Evolutionary conservation across 2,329 filamentous ascomycete species (phyloP).

Genomic region (Cladobotryum mycophilum): DNA sequence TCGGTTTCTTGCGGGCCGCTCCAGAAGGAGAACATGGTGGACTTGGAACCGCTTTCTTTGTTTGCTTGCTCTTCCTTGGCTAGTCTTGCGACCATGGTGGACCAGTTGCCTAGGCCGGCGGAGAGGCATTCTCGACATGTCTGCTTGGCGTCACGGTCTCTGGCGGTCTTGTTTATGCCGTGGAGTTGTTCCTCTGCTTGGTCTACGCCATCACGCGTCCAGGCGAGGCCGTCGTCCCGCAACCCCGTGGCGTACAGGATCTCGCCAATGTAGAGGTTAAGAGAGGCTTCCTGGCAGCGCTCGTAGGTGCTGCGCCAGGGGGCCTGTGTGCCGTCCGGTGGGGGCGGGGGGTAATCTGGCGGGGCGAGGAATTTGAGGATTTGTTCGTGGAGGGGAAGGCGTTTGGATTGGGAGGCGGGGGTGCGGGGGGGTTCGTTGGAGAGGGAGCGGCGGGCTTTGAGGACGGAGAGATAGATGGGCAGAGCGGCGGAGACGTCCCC

Average conservation of each 20-base stretch:
- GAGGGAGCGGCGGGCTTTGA: slow-evolving; percentile 67
- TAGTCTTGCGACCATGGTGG: slow-evolving; percentile 66
- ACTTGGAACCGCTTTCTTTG: slow-evolving; percentile 28
- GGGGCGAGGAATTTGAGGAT: slow-evolving; percentile 28
- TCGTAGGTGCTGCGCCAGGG: slow-evolving; percentile 59
- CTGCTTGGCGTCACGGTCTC: slow-evolving; percentile 30
- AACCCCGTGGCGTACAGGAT: slow-evolving; percentile 67
- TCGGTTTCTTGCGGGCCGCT: slow-evolving; percentile 28
- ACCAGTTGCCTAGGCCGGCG: slow-evolving; percentile 76
- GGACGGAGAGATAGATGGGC: slow-evolving; percentile 77
- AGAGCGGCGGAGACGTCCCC: slow-evolving; percentile 64
- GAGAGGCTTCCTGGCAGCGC: slow-evolving; percentile 75
- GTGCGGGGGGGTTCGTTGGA: slow-evolving; percentile 29
- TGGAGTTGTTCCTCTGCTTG: slow-evolving; percentile 65
- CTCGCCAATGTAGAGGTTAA: slow-evolving; percentile 89
- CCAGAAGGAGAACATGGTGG: slow-evolving; percentile 33
- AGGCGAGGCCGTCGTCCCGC: slow-evolving; percentile 68
- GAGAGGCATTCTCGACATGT: slow-evolving; percentile 72
- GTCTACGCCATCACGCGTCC: slow-evolving; percentile 85
- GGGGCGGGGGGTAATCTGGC: slow-evolving; percentile 64
- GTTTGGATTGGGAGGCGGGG: slow-evolving; percentile 7
- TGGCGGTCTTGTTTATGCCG: slow-evolving; percentile 26
- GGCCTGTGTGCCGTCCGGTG: slow-evolving; percentile 61
- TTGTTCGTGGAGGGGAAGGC: slow-evolving; percentile 15
- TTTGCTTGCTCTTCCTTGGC: slow-evolving; percentile 43